A percentile compares a stretch with the other conserved stretches of the same genome.
Evolutionary conservation across 192 early-diverging fungal species (phyloP).

Genomic region (Backusella psychrophila): DNA sequence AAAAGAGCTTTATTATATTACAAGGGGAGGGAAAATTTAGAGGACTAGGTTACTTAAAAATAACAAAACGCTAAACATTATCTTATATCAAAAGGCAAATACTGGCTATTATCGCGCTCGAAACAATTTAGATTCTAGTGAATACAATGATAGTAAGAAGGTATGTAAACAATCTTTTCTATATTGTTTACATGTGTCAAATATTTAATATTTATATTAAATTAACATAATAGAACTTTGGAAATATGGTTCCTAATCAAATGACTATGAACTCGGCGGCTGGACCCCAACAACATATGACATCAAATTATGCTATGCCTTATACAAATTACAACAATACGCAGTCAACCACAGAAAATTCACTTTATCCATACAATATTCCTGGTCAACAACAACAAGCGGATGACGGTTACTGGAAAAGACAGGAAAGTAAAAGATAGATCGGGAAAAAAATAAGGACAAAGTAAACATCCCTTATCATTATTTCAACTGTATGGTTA

Average conservation of each 20-base stretch:
- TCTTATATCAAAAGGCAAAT: background rate
- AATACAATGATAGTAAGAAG: background rate
- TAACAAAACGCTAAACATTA: background rate
- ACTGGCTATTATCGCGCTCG: background rate
- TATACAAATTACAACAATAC: background rate
- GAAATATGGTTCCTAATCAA: constrained; percentile 1
- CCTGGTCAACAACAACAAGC: constrained; percentile 5
- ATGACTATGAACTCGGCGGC: background rate
- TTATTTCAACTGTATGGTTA: constrained; percentile 1
- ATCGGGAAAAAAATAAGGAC: background rate
- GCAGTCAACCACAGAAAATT: background rate
- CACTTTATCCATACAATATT: constrained; percentile 7
- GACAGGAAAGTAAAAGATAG: constrained; percentile 7
- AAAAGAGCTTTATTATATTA: background rate
- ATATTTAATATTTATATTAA: background rate
- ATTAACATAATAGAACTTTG: constrained; percentile 2
- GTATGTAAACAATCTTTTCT: background rate
- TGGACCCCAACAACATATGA: constrained; percentile 11
- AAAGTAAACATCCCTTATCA: background rate
- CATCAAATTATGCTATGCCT: constrained; percentile 12
- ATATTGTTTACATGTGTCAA: background rate
- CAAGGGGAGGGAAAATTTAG: background rate
- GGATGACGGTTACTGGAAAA: background rate
- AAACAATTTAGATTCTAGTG: background rate
- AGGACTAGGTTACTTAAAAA: background rate